Percentiles rank a stretch among this genome's conserved stretches.
Conservation (phyloP, 2,329 filamentous ascomycete genomes). For the Cladosporium austrohemisphaericum region DNA sequence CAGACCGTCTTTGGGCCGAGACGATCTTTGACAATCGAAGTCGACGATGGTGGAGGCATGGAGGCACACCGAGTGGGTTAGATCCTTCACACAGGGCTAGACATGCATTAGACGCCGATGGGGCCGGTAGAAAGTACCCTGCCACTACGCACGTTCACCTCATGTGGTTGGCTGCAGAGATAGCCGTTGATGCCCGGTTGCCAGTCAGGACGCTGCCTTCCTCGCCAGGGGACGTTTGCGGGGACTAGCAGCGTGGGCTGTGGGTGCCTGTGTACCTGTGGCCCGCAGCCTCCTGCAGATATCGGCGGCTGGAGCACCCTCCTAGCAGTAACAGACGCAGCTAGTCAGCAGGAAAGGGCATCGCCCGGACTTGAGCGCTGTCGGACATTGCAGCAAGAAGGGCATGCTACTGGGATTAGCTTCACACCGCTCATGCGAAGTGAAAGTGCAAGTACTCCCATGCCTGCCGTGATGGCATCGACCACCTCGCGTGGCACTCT, state of each 20-base stretch:
- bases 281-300: conserved; percentile 24
- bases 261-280: conserved; percentile 27
- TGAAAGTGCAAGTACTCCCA: conserved; percentile 6
- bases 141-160: conserved; percentile 25
- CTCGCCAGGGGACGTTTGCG: conserved; percentile 28
- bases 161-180: conserved; percentile 30
- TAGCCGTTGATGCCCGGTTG: conserved; percentile 28
- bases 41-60: conserved; percentile 23
- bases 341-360: conserved; percentile 7
- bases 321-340: conserved; percentile 12
- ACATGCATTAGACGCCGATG: conserved; percentile 30
- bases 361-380: conserved; percentile 1
- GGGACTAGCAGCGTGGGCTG: conserved; percentile 25
- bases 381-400: neutral
- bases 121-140: conserved; percentile 25
- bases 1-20: conserved; percentile 24
- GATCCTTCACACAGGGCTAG: conserved; percentile 31
- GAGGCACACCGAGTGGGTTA: conserved; percentile 22
- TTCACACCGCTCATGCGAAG: conserved; percentile 7
- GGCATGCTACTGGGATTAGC: conserved; percentile 8
- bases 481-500: conserved; percentile 14
- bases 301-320: conserved; percentile 18
- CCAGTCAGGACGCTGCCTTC: conserved; percentile 26
- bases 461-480: conserved; percentile 1
- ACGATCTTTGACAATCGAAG: conserved; percentile 24